These are phyloP conservation scores for Pulveroboletus frians DNA, from an alignment of 768 basidiomycete genomes.

Conservation along the genomic window DNA sequence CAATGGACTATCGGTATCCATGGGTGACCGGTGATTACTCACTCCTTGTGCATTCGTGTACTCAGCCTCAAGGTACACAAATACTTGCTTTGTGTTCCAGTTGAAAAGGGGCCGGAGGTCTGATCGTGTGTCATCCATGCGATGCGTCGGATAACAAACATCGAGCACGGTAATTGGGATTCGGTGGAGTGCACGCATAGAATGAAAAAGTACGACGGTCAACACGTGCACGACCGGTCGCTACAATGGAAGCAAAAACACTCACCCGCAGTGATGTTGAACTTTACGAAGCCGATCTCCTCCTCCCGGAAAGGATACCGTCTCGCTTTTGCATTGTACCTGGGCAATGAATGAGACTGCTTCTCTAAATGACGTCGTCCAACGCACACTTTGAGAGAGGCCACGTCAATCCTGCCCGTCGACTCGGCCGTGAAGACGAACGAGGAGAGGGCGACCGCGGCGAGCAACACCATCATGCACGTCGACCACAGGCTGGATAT, in stretches of 20 bases:
- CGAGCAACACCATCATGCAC: constrained; percentile 68
- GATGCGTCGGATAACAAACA: neutral
- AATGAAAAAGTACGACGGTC: constrained; percentile 26
- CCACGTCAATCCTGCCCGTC: constrained; percentile 51
- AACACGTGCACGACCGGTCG: constrained; percentile 17
- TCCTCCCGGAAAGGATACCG: constrained; percentile 58
- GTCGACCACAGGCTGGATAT: constrained; percentile 68
- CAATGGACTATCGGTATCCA: constrained; percentile 17
- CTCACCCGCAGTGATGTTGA: constrained; percentile 77
- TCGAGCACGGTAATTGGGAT: constrained; percentile 14
- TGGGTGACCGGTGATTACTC: constrained; percentile 27
- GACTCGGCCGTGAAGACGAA: constrained; percentile 58
- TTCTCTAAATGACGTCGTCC: neutral
- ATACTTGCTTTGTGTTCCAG: constrained; percentile 97
- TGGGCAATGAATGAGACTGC: constrained; percentile 19
- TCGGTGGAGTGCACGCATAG: constrained; percentile 8
- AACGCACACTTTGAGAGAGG: constrained; percentile 68
- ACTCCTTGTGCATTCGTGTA: constrained; percentile 72
- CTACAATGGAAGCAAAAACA: constrained; percentile 25
- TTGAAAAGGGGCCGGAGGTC: constrained; percentile 82
- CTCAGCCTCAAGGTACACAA: constrained; percentile 82
- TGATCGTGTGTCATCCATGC: constrained; percentile 25
- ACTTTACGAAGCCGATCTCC: constrained; percentile 76
- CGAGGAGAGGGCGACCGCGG: constrained; percentile 67
- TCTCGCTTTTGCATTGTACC: constrained; percentile 45